Conservation (phyloP, 345 rosid genomes). For the Moricandia moricandioides region DNA sequence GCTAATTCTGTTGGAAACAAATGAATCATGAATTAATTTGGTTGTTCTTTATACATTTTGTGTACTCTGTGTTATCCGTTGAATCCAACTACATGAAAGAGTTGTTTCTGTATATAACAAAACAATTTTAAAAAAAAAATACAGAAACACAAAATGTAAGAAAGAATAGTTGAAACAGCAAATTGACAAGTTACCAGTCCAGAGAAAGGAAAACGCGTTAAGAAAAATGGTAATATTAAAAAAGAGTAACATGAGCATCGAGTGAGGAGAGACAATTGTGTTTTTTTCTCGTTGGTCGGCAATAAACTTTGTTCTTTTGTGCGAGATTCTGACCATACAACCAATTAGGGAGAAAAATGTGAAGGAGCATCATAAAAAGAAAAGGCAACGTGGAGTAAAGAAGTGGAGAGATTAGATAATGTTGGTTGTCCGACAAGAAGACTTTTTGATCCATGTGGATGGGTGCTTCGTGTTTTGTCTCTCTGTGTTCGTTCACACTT, state of each 20-base stretch:
- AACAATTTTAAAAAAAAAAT: not conserved
- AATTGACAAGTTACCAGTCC: not conserved
- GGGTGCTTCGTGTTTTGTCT: not conserved
- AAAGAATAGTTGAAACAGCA: not conserved
- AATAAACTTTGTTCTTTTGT: not conserved
- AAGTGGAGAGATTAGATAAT: not conserved
- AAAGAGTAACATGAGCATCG: not conserved
- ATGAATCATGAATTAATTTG: not conserved
- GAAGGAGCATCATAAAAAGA: not conserved
- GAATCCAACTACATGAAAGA: not conserved
- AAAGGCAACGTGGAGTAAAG: not conserved
- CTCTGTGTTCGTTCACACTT: not conserved
- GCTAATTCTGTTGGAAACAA: not conserved
- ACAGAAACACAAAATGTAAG: not conserved
- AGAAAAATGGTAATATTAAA: not conserved
- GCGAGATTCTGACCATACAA: slow-evolving; percentile 1
- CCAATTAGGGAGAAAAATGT: not conserved
- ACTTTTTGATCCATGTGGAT: not conserved
- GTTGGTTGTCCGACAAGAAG: not conserved
- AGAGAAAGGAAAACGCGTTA: not conserved
- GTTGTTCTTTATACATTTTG: not conserved
- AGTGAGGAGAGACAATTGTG: not conserved
- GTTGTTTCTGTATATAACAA: not conserved
- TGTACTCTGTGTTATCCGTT: not conserved
- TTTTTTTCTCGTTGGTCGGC: not conserved